Percentiles rank a stretch among this genome's conserved stretches.
Conservation (phyloP, 169 alveolate genomes). For the Eimeria sp. region DNA sequence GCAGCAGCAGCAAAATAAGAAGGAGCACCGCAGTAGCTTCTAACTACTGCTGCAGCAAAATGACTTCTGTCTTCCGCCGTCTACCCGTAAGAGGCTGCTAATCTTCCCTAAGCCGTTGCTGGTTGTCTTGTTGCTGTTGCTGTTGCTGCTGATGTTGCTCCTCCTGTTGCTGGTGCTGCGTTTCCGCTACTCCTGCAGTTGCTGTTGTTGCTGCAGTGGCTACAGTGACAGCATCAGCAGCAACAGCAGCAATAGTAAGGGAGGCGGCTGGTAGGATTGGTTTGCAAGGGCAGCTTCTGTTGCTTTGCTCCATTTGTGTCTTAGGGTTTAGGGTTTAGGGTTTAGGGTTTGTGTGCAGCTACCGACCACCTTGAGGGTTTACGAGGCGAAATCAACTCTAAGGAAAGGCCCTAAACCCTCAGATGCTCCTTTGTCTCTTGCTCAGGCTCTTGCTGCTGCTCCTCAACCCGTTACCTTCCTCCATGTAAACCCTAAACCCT, state of each 20-base stretch:
- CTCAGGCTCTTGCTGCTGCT: not conserved
- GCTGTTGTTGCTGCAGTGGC: not conserved
- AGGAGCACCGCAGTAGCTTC: not conserved
- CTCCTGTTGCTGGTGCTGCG: not conserved
- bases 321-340: constrained; percentile 9
- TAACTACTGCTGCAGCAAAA: not conserved
- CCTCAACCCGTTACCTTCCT: not conserved
- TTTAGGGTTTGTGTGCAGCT: constrained; percentile 23
- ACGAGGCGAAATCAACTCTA: not conserved
- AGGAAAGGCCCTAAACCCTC: constrained; percentile 4
- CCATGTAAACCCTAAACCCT: constrained; percentile 28
- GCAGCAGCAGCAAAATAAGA: not conserved
- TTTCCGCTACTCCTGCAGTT: not conserved
- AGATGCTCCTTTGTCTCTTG: not conserved
- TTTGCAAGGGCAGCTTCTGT: not conserved
- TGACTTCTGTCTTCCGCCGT: constrained; percentile 22
- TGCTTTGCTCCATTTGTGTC: not conserved
- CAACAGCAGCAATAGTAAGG: not conserved
- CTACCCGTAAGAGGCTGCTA: not conserved
- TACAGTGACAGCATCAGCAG: not conserved
- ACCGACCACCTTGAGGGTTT: not conserved
- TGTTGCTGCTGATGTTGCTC: not conserved
- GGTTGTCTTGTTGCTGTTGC: not conserved
- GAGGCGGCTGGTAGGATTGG: not conserved
- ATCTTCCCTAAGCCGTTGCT: not conserved